Evolutionary conservation across 768 basidiomycete species (phyloP).

Genomic region (Leucocoprinus sp.): DNA sequence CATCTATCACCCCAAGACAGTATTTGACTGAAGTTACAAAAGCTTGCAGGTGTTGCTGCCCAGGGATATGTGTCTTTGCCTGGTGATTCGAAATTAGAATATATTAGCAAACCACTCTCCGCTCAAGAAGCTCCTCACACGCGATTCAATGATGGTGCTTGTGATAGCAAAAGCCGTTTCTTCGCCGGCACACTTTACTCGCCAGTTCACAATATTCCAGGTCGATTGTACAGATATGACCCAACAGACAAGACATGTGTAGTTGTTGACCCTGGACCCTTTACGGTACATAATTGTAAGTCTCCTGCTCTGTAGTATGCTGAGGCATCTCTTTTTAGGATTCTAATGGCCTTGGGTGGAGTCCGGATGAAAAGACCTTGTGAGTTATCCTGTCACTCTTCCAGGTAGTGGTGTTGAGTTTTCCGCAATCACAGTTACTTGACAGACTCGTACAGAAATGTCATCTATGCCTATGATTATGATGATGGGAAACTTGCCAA

Average conservation of each 20-base stretch:
- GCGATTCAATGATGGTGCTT: conserved; percentile 67
- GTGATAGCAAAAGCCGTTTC: conserved; percentile 56
- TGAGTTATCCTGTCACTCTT: conserved; percentile 20
- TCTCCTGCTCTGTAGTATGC: conserved; percentile 6
- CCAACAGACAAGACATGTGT: conserved; percentile 37
- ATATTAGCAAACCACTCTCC: conserved; percentile 47
- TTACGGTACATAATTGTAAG: conserved; percentile 38
- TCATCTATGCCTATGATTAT: conserved; percentile 64
- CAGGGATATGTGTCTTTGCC: conserved; percentile 47
- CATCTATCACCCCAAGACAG: conserved; percentile 6
- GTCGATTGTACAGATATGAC: conserved; percentile 53
- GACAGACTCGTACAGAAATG: conserved; percentile 58
- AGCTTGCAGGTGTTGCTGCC: conserved; percentile 57
- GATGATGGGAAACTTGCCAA: conserved; percentile 47
- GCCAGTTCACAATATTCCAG: conserved; percentile 40
- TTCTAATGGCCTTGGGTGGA: conserved; percentile 61
- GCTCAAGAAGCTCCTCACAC: conserved; percentile 31
- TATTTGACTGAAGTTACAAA: neutral
- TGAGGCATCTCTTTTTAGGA: no score
- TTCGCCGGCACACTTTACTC: conserved; percentile 59
- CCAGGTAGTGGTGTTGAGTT: neutral
- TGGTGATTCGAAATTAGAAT: conserved; percentile 31
- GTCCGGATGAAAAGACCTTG: conserved; percentile 53
- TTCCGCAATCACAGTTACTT: conserved; percentile 44
- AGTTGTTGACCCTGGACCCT: conserved; percentile 54